Evolutionary conservation across 805 yeast genomes (phyloP), one percentile per base, ranked within the genome.

Genomic region (Candida anglica): DNA sequence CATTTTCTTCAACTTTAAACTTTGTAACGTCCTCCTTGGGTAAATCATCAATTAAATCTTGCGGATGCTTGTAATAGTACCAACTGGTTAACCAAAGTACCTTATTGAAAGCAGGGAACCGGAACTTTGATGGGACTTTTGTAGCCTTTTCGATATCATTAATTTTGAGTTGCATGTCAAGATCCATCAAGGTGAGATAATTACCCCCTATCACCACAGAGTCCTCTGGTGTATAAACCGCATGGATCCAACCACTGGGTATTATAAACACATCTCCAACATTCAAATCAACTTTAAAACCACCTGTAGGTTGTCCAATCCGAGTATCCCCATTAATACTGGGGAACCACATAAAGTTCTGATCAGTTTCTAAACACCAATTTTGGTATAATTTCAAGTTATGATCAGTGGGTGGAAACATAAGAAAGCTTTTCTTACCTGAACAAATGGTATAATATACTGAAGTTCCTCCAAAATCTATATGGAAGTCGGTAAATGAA

Each of bases 191-290:
- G 0, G 94, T 86, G 18, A 88, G 60, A 52, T 81, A 88, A 53
- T 88, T 88, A 0, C 97, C 97, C 2, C 96, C 96, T 36, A 88
- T 74, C 3, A 88, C 87, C 2, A 87, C 60, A 0, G 94, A 75
- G 51, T 88, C 95, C 11, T 63, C 60, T 0, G 95, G 91, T 0
- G 96, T 87, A 48, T 77, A 77, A 0, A 88, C 97, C 0, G 93
- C 79, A 56, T 88, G 96, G 32, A 88, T 87, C 94, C 95, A 88
- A 0, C 96, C 95, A 27, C 93, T 79, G 3, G 97, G 96, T 14
- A 88, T 80, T 10, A 87, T 66, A 58, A 88, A 70, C 17, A 87
- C 67, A 48, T 88, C 96, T 1, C 94, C 94, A 1, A 75, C 58
- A 1, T 43, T 34, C 15, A 83, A 48, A 6, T 69, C 67, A 13